phyloP scores from a whole-genome alignment of 140 eudicot genomes.

The Flaveria floridana region DNA sequence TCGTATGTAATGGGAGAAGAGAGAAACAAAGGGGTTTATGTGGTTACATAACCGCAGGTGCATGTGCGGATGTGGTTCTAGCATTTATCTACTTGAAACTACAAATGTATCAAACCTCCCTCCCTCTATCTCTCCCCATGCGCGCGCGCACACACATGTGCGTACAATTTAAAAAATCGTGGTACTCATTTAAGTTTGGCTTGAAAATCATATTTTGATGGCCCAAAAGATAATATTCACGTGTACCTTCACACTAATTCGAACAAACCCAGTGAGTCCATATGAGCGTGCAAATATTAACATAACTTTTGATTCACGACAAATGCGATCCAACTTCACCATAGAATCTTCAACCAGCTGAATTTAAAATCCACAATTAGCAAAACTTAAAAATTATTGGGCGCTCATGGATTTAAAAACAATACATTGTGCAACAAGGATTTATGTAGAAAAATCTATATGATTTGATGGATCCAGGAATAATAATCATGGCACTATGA shows the following conservation, averaged over 20 bases:
- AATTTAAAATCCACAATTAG: slow-evolving; percentile 13
- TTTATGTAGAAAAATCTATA: too few species aligned
- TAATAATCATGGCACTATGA: too few species aligned
- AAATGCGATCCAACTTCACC: slow-evolving; percentile 84
- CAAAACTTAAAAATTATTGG: not conserved
- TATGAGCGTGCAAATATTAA: slow-evolving; percentile 87
- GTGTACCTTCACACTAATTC: slow-evolving; percentile 82
- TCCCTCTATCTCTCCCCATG: too few species aligned
- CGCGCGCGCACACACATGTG: too few species aligned
- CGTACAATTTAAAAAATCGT: not conserved
- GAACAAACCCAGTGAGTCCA: slow-evolving; percentile 91
- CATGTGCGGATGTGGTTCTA: too few species aligned
- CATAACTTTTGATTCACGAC: slow-evolving; percentile 78
- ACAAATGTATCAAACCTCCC: too few species aligned
- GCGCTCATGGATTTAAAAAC: not conserved
- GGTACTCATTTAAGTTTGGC: not conserved
- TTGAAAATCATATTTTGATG: not conserved
- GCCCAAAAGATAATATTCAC: not conserved
- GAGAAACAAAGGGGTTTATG: too few species aligned
- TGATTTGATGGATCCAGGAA: too few species aligned
- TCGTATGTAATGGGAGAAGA: too few species aligned
- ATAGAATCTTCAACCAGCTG: slow-evolving; percentile 88
- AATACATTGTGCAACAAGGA: too few species aligned
- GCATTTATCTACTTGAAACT: too few species aligned
- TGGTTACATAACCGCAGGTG: too few species aligned